Percentiles rank a stretch among this genome's conserved stretches.
These are phyloP conservation scores for Aphanomyces euteiches DNA, from an alignment of 352 stramenopile genomes.

Conservation along the genomic window DNA sequence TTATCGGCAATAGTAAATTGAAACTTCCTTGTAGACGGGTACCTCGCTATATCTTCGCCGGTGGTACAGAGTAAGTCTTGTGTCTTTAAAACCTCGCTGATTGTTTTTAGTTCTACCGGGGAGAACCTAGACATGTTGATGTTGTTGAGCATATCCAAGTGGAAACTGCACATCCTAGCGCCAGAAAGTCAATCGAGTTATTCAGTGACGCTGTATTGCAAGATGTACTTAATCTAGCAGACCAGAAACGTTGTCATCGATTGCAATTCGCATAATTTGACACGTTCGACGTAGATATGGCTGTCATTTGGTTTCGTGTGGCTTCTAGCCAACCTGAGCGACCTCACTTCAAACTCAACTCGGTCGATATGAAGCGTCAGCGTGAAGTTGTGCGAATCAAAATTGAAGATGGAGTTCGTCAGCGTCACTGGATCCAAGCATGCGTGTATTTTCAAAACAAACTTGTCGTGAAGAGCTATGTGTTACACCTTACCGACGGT, in stretches of 20 bases:
- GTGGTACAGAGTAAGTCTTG: not conserved
- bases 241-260: not conserved
- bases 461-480: slow-evolving; percentile 9
- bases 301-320: not conserved
- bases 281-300: not conserved
- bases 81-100: not conserved
- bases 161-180: not conserved
- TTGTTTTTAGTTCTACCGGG: too few species aligned
- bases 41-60: slow-evolving; percentile 3
- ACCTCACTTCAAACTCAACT: not conserved
- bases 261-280: not conserved
- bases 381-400: not conserved
- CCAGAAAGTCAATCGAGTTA: not conserved
- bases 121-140: not conserved
- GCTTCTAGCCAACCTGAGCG: not conserved
- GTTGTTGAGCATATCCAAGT: slow-evolving; percentile 15
- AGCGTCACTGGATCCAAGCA: not conserved
- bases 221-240: not conserved
- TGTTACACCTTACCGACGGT: slow-evolving; percentile 1
- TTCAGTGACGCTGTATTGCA: slow-evolving; percentile 18
- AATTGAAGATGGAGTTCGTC: not conserved
- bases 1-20: not conserved
- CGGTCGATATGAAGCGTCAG: not conserved
- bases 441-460: not conserved
- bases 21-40: not conserved